Base-by-base conservation (phyloP, 805 yeast species). In the Metschnikowia peoriensis region DNA sequence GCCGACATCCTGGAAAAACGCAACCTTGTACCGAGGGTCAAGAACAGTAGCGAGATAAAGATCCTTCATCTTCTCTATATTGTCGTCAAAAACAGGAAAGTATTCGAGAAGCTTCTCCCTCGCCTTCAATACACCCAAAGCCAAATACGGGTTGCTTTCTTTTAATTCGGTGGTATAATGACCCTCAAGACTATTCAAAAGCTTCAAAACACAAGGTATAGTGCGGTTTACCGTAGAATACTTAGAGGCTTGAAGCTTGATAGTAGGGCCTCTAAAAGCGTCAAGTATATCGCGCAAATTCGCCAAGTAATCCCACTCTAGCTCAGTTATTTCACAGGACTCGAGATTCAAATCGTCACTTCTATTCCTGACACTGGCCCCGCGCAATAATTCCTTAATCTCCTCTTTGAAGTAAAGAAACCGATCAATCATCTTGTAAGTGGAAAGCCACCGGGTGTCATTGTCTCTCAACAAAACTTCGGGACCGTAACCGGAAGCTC, bases 31-130 rank as follows among this genome's bases (percentile, higher is more conserved):
- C n/a, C 47, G 47, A 7, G 51, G 47, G 38, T 43, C 47, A 38
- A 49, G 51, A 29, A 43, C 47, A 12, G 43, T 17, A 12, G 47
- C 47, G 47, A 49, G 39, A 29, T 49, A 49, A 14, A 43, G 44
- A 27, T 41, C 12, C 32, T 49, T 44, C 34, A 28, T 38, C 28
- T 15, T 8, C 10, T 38, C 28, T 14, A 43, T 49, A 17, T 34
- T 22, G 3, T 49, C 41, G 11, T 38, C 47, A 5, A 29, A 10
- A 1, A 49, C 38, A 4, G 51, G 47, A 32, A 28, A 49, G 28
- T 43, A 29, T 29, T 49, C 40, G 9, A 38, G 44, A 5, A 49
- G 7, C 27, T 38, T 49, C 35, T 14, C 17, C 28, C 14, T 7
- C 12, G 51, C 47, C 38, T 43, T 28, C 17, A 11, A 4, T 15